Conservation (phyloP, 2,329 filamentous ascomycete species). For the Nemania bipapillata region DNA sequence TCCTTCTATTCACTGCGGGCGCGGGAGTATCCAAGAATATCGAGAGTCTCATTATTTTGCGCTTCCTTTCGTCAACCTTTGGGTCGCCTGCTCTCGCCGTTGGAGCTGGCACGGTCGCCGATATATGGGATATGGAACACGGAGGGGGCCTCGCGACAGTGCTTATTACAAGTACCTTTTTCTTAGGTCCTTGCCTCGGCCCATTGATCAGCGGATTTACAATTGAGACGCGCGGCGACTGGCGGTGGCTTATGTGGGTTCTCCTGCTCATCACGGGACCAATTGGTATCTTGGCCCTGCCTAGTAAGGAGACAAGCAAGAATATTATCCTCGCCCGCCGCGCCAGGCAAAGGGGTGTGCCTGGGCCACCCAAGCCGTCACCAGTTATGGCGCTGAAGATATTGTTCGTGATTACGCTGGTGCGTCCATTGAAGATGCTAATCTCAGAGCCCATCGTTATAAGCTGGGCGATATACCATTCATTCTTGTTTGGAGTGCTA, state of each 20-base stretch:
- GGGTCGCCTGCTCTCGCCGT: conserved; percentile 61
- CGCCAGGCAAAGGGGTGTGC: conserved; percentile 51
- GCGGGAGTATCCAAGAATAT: conserved; percentile 63
- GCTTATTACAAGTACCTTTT: conserved; percentile 63
- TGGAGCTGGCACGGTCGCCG: conserved; percentile 60
- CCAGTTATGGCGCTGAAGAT: conserved; percentile 42
- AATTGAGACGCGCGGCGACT: conserved; percentile 55
- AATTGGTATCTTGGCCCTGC: conserved; percentile 50
- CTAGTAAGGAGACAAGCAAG: conserved; percentile 67
- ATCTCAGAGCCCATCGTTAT: conserved; percentile 70
- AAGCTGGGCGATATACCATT: conserved; percentile 62
- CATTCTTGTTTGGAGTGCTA: conserved; percentile 62
- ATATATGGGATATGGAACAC: conserved; percentile 57
- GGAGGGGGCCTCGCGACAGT: conserved; percentile 57
- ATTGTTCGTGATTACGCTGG: conserved; percentile 57
- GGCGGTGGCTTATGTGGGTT: conserved; percentile 65
- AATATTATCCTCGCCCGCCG: conserved; percentile 58
- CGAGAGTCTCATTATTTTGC: conserved; percentile 57
- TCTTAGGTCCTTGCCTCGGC: conserved; percentile 50
- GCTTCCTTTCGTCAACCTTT: conserved; percentile 57
- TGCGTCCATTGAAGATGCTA: conserved; percentile 66
- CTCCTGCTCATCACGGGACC: conserved; percentile 59
- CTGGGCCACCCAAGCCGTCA: conserved; percentile 44
- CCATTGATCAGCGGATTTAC: conserved; percentile 62
- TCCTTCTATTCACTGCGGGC: conserved; percentile 66